Evolutionary conservation across 2,329 filamentous ascomycete genomes (phyloP).

Genomic region (Colletotrichum orbiculare): DNA sequence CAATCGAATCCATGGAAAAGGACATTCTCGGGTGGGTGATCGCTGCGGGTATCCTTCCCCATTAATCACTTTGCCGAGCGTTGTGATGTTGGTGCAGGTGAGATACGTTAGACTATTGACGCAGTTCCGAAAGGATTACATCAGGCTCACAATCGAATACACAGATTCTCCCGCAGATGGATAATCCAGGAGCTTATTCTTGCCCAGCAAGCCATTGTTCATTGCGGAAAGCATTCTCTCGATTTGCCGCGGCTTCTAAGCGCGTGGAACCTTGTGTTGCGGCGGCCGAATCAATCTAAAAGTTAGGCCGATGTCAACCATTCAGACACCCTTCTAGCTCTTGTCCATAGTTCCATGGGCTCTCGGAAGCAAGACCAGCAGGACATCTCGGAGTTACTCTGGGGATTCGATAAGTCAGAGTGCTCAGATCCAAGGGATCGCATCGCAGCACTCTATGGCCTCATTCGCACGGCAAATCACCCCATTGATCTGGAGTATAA

Average conservation of each 20-base stretch:
- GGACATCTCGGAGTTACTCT: background rate
- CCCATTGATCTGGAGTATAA: background rate
- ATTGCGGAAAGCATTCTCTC: background rate
- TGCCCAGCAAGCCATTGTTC: background rate
- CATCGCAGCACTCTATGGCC: background rate
- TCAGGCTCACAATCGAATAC: too few species aligned
- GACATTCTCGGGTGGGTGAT: too few species aligned
- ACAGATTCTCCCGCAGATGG: background rate
- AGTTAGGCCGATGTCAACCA: background rate
- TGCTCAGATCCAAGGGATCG: background rate
- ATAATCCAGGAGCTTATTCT: background rate
- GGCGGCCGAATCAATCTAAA: too few species aligned
- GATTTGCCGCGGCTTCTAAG: background rate
- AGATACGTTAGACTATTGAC: too few species aligned
- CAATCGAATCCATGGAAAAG: too few species aligned
- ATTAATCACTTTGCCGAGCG: too few species aligned
- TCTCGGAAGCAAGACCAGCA: background rate
- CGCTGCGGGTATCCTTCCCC: too few species aligned
- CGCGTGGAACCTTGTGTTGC: too few species aligned
- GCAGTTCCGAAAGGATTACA: too few species aligned
- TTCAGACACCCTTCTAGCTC: background rate
- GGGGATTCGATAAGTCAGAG: background rate
- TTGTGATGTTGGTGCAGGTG: too few species aligned
- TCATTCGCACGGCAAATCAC: background rate
- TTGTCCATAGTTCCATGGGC: background rate